phyloP scores from a whole-genome alignment of 768 basidiomycete genomes.

The Mycena haematopus region DNA sequence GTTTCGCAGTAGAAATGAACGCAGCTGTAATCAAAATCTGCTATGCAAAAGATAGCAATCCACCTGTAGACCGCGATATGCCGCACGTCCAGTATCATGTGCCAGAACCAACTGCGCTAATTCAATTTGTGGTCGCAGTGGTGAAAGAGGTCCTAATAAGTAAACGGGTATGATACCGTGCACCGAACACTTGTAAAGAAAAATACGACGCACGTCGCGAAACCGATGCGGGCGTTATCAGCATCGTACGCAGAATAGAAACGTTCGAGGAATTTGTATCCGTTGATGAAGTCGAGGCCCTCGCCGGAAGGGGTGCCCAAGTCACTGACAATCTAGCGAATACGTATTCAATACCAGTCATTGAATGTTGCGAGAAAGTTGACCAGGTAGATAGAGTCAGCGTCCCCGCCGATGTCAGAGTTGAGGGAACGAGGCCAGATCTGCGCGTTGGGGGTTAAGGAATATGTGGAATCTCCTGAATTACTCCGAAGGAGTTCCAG shows the following conservation, averaged over 20 bases:
- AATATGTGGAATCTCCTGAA: slow-evolving; percentile 36
- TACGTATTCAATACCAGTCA: background rate
- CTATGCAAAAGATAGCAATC: too few species aligned
- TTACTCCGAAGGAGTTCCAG: background rate
- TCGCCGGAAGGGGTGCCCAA: slow-evolving; percentile 47
- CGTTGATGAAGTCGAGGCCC: slow-evolving; percentile 64
- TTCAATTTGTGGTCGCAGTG: slow-evolving; percentile 18
- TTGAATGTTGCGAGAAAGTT: slow-evolving; percentile 26
- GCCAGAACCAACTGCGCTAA: too few species aligned
- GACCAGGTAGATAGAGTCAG: slow-evolving; percentile 44
- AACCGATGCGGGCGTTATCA: slow-evolving; percentile 59
- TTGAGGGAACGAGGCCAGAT: slow-evolving; percentile 48
- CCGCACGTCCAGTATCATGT: too few species aligned
- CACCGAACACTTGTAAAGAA: background rate
- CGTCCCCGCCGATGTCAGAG: slow-evolving; percentile 47
- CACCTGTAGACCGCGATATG: too few species aligned
- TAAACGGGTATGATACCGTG: background rate
- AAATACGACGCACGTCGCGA: slow-evolving; percentile 46
- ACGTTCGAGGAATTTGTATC: slow-evolving; percentile 60
- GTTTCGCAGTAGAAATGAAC: too few species aligned
- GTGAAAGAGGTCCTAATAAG: slow-evolving; percentile 11
- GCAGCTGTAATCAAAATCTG: too few species aligned
- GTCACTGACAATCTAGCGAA: slow-evolving; percentile 38
- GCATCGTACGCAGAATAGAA: slow-evolving; percentile 75
- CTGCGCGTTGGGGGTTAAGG: slow-evolving; percentile 49